Conservation (phyloP, 2,329 filamentous ascomycete genomes). For the Thelonectria olida region DNA sequence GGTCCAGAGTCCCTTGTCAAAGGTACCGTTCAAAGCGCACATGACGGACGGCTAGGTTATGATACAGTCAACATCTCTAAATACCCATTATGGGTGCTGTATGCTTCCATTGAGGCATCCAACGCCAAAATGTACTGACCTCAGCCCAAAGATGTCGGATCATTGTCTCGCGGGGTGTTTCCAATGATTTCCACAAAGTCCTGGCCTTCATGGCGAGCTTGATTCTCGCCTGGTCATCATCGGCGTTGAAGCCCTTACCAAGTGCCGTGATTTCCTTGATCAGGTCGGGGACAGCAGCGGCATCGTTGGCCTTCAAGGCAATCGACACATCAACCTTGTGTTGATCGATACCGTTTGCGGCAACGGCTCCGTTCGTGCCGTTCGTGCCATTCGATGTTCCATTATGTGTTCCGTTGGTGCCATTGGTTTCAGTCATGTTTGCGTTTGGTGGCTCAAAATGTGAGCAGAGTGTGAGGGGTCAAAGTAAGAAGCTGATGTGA, state of each 20-base stretch:
- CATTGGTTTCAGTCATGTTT: background rate
- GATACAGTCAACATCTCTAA: background rate
- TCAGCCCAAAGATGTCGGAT: conserved; percentile 57
- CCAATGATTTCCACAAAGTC: conserved; percentile 45
- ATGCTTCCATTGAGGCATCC: too few species aligned
- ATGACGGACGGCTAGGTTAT: conserved; percentile 33
- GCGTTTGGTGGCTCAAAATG: background rate
- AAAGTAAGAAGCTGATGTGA: background rate
- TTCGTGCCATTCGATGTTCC: background rate
- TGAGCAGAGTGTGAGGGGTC: background rate
- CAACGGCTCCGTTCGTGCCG: background rate
- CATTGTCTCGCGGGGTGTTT: conserved; percentile 59
- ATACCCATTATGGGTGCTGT: too few species aligned
- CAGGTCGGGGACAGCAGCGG: conserved; percentile 21
- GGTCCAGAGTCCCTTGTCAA: conserved; percentile 48
- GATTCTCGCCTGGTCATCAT: conserved; percentile 35
- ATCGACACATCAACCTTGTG: conserved; percentile 19
- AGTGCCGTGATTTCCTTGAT: conserved; percentile 22
- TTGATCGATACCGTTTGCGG: background rate
- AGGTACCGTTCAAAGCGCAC: conserved; percentile 42
- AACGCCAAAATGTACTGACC: conserved; percentile 31
- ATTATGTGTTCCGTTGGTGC: background rate
- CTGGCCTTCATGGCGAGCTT: conserved; percentile 47
- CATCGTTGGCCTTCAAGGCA: conserved; percentile 23
- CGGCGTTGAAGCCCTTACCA: background rate